These are phyloP conservation scores for Teratosphaeria zuluensis DNA, from an alignment of 2,329 filamentous ascomycete genomes.

Conservation along the genomic window DNA sequence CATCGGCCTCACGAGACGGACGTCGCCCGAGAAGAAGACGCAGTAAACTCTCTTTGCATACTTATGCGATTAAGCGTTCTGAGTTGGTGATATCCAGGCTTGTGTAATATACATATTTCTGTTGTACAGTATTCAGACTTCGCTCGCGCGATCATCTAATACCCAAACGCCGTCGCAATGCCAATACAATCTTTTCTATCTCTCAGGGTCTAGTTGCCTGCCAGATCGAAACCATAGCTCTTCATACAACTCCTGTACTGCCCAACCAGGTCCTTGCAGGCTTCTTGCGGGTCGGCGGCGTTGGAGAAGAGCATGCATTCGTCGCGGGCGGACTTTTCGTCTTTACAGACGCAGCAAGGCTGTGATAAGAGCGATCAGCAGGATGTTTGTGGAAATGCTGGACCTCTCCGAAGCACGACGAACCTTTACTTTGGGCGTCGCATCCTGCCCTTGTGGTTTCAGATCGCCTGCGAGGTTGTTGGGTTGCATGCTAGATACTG, in stretches of 20 bases:
- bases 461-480: constrained; percentile 39
- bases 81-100: neutral
- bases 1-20: constrained; percentile 8
- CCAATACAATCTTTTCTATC: neutral
- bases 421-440: constrained; percentile 37
- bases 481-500: constrained; percentile 13
- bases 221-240: constrained; percentile 71
- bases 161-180: constrained; percentile 3
- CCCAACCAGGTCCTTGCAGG: constrained; percentile 73
- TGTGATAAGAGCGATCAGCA: constrained; percentile 29
- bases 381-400: neutral
- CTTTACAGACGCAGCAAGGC: constrained; percentile 97
- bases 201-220: neutral
- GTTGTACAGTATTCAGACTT: neutral
- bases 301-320: constrained; percentile 99
- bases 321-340: constrained; percentile 84
- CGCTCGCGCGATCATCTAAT: neutral
- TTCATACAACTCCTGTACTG: constrained; percentile 89
- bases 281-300: constrained; percentile 67
- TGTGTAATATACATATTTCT: neutral
- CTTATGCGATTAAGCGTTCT: neutral
- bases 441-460: constrained; percentile 28
- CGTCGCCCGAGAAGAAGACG: constrained; percentile 29
- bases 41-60: constrained; percentile 20
- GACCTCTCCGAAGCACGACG: neutral